phyloP scores from a whole-genome alignment of 176 grass and related monocot genomes.

The Zizania latifolia region DNA sequence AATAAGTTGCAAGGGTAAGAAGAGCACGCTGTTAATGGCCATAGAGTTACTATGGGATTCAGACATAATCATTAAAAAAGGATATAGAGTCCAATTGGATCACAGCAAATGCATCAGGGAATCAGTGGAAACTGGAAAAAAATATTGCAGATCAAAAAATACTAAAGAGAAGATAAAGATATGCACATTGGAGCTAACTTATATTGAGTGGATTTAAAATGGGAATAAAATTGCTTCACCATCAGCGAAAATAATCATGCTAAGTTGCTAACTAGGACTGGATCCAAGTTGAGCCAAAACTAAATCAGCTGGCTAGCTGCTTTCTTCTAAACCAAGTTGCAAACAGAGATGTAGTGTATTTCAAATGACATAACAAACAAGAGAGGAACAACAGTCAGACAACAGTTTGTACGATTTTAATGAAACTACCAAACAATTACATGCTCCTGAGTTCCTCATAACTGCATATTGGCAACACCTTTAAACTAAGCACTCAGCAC shows the following conservation, averaged over 20 bases:
- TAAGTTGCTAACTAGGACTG: not conserved
- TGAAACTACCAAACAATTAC: not conserved
- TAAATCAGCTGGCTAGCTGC: slow-evolving; percentile 1
- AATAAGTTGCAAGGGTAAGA: not conserved
- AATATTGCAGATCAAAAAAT: not conserved
- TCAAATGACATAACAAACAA: not conserved
- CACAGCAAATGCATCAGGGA: not conserved
- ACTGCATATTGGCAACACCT: not conserved
- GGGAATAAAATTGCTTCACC: not conserved
- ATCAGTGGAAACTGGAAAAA: not conserved
- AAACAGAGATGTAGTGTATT: not conserved
- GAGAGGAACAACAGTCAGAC: not conserved
- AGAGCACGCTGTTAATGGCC: not conserved
- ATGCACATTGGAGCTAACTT: not conserved
- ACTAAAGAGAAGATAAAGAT: not conserved
- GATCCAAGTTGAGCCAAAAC: not conserved
- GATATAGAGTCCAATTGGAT: not conserved
- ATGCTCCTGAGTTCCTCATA: not conserved
- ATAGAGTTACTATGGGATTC: not conserved
- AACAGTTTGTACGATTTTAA: not conserved
- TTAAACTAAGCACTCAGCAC: not conserved
- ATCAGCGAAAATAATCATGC: not conserved
- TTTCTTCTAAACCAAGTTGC: not conserved
- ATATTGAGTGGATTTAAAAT: not conserved
- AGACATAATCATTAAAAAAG: not conserved